phyloP scores from a whole-genome alignment of 1,139 yeast species.

The Meyerozyma elateridarum region DNA sequence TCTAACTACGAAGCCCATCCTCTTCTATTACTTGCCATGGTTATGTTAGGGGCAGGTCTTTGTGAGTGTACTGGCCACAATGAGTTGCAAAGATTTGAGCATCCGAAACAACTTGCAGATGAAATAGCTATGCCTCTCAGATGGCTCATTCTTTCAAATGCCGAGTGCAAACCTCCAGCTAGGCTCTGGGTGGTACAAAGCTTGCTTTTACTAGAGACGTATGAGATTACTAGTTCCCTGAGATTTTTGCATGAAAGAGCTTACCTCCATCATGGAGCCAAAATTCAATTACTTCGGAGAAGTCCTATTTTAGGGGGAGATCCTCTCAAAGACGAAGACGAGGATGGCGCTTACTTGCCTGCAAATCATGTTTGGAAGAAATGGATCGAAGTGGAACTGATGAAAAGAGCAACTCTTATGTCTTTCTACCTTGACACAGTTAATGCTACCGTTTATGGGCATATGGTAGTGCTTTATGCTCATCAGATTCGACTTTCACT shows the following conservation, averaged over 20 bases:
- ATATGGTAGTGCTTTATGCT: conserved; percentile 23
- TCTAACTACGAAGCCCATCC: conserved; percentile 49
- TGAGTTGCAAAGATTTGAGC: conserved; percentile 12
- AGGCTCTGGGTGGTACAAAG: conserved; percentile 66
- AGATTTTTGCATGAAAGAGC: conserved; percentile 7
- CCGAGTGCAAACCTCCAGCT: conserved; percentile 54
- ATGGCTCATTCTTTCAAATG: conserved; percentile 55
- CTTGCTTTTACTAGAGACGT: conserved; percentile 56
- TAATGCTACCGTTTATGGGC: conserved; percentile 31
- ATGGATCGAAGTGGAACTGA: conserved; percentile 30
- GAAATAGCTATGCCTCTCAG: conserved; percentile 59
- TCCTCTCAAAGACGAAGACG: conserved; percentile 9
- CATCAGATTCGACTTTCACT: conserved; percentile 27
- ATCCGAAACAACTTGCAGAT: conserved; percentile 20
- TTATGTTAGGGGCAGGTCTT: conserved; percentile 41
- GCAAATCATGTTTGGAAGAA: conserved; percentile 18
- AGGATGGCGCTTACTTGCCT: conserved; percentile 9
- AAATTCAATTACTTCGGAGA: conserved; percentile 7
- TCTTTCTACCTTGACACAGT: conserved; percentile 30
- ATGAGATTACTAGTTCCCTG: conserved; percentile 38
- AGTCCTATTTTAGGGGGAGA: conserved; percentile 7
- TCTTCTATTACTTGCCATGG: conserved; percentile 50
- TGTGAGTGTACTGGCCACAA: conserved; percentile 15
- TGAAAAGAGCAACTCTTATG: conserved; percentile 29
- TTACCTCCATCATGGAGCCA: conserved; percentile 7